Evolutionary conservation across 805 yeast genomes (phyloP), one percentile per base, ranked within the genome.

Genomic region (Pichia rugopelliculosa): DNA sequence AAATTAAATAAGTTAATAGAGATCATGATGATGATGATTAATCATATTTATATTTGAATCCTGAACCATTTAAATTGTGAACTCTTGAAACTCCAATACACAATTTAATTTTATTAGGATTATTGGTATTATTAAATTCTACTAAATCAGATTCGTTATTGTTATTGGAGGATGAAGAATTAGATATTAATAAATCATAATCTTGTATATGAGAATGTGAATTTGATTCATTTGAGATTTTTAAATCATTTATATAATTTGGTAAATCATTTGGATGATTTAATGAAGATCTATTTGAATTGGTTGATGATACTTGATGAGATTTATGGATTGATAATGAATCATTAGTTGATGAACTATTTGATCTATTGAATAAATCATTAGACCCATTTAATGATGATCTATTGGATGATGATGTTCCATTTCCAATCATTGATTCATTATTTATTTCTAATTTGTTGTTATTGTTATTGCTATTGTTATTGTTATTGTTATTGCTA

Each of bases 61-160:
- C 45, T 3, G 39, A 20, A 15, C 77, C 77, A 43, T 64, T 62
- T 5, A 67, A 57, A 50, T 73, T 73, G 49, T 73, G 77, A 27
- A 71, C 57, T 25, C 61, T 57, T 6, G 70, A 62, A 6, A 62
- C 64, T 13, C 72, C 73, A 0, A 76, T 72, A 43, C 69, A 64
- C 12, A 72, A 65, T 47, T 70, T 75, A 13, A 72, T 65, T 47
- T 72, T 75, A 12, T 20, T 20, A 9, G 36, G 30, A n/a, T 39
- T 27, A 15, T 36, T 56, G 7, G 23, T n/a, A 13, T 41, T 45
- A 24, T 45, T 45, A n/a, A n/a, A n/a, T n/a, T n/a, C n/a, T n/a
- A n/a, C n/a, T n/a, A n/a, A n/a, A n/a, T n/a, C n/a, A n/a, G n/a
- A n/a, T n/a, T n/a, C n/a, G n/a, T n/a, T n/a, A n/a, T n/a, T n/a